Base-by-base conservation (phyloP, 164 flowering plant species). In the Akebia trifoliata region DNA sequence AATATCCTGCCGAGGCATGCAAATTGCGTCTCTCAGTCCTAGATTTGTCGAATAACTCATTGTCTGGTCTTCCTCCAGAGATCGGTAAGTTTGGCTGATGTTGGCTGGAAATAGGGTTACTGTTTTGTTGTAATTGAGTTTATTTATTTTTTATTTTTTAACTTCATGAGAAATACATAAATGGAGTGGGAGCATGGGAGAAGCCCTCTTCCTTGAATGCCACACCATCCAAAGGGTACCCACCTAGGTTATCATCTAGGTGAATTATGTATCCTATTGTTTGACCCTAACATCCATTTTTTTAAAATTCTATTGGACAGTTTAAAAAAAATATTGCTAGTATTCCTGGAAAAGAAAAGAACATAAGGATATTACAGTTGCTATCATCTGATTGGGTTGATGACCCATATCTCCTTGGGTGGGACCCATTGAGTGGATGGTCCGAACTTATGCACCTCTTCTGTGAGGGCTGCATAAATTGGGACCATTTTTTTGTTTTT, bases 21-120 rank as follows among this genome's bases (percentile, higher is more conserved):
- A 82, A 76, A 49, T 66, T 94, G 62, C 77, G 56, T 34, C 80
- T 93, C 37, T 84, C 83, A 43, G 81, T 87, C 57, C 75, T 94
- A 50, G 95, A 94, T 77, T 72, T 94, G 66, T 94, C 99, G 47
- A 94, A 94, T 68, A 94, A 94, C 78, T 83, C 96, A 56, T 72
- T 93, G 63, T 70, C 84, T 61, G 90, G 90, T 44, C 74, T 93
- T 64, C 99, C 92, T 45, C 72, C 92, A 45, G 90, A 93, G 69
- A 78, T 90, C 61, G 99, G 99, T 93, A 78, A 68, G 72, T 57
- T 60, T 59, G 62, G 55, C 50, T 34, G 36, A 26, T 24, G 28
- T 35, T 25, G 12, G 9, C 7, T 25, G 17, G 21, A 22, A 36
- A 28, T 24, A 10, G 39, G n/a, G 38, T 28, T 21, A 21, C 28